These are phyloP conservation scores for Paraurostyla sp. DNA, from an alignment of 73 alveolate genomes.

Conservation along the genomic window DNA sequence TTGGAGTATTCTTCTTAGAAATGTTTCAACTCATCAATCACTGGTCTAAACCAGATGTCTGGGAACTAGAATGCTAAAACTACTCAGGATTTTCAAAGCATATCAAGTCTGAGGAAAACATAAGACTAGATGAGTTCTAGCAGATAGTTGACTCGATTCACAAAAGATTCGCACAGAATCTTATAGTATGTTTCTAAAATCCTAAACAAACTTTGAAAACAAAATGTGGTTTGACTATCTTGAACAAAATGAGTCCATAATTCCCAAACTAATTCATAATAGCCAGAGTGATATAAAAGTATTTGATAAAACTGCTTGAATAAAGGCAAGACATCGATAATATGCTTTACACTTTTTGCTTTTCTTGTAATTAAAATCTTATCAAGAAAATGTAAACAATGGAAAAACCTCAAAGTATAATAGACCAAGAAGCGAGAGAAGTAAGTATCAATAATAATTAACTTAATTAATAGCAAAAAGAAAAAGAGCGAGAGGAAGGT, in stretches of 20 bases:
- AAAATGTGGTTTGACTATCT: slow-evolving; percentile 57
- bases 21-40: slow-evolving; percentile 52
- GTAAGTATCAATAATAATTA: background rate
- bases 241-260: slow-evolving; percentile 53
- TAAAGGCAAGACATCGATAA: background rate
- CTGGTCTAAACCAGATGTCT: slow-evolving; percentile 65
- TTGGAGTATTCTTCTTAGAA: slow-evolving; percentile 82
- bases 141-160: slow-evolving; percentile 1
- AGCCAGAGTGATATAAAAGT: slow-evolving; percentile 43
- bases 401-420: slow-evolving; percentile 27
- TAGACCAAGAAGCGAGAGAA: slow-evolving; percentile 1
- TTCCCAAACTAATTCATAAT: slow-evolving; percentile 51
- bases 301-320: background rate
- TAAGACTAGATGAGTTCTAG: slow-evolving; percentile 24
- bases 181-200: slow-evolving; percentile 40
- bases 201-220: slow-evolving; percentile 56
- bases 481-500: no score
- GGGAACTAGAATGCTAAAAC: slow-evolving; percentile 64
- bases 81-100: slow-evolving; percentile 65
- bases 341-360: slow-evolving; percentile 6
- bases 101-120: slow-evolving; percentile 26
- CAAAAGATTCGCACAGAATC: slow-evolving; percentile 52
- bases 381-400: slow-evolving; percentile 29
- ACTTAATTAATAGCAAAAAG: background rate
- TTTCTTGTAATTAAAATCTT: slow-evolving; percentile 3